Conservation (phyloP, 148 eudicot species). For the Rhododendron mucronatum region DNA sequence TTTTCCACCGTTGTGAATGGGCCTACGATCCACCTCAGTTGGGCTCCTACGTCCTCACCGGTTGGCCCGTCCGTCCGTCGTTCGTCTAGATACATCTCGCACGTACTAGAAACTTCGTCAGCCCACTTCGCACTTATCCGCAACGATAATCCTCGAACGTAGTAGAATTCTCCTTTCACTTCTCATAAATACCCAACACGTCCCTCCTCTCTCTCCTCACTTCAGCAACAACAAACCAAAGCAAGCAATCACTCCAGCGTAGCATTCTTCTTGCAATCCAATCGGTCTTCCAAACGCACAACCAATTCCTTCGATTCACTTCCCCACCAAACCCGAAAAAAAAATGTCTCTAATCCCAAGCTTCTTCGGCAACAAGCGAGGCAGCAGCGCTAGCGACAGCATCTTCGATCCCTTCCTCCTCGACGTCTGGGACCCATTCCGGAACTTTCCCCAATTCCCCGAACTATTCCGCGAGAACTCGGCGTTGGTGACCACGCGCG, state of each 20-base stretch:
- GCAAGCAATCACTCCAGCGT: neutral
- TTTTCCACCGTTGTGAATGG: too few species aligned
- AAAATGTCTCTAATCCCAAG: conserved; percentile 18
- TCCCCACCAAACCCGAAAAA: too few species aligned
- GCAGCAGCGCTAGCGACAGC: neutral
- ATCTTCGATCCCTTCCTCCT: conserved; percentile 14
- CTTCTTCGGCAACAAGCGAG: conserved; percentile 11
- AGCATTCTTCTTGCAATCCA: neutral
- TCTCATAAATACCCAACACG: conserved; percentile 2
- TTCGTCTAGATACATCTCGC: neutral
- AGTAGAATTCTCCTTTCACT: neutral
- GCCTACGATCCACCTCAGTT: too few species aligned
- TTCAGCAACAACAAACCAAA: neutral
- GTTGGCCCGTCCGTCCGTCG: neutral
- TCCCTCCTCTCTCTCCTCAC: neutral
- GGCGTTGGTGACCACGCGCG: neutral
- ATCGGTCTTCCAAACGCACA: neutral
- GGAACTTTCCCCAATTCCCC: neutral
- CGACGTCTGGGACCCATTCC: neutral
- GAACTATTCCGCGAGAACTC: neutral
- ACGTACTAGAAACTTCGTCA: neutral
- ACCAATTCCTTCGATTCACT: neutral
- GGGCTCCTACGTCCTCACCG: neutral
- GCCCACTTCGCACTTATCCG: neutral
- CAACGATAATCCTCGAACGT: neutral